Evolutionary conservation across 805 yeast species (phyloP).

Genomic region (Ogataea siamensis): DNA sequence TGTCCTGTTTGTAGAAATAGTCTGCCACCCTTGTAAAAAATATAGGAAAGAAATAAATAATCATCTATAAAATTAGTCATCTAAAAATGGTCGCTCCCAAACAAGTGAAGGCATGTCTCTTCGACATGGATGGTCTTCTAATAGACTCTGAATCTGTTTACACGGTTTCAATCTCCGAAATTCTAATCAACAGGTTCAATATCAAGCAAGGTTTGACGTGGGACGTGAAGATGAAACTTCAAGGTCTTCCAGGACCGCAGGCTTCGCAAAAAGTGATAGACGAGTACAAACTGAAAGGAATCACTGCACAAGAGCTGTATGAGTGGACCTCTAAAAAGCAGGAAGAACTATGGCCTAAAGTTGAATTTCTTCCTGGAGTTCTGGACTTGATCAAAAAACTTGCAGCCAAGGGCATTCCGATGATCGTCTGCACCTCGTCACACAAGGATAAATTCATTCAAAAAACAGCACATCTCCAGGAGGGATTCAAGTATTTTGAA

Average conservation of each 20-base stretch:
- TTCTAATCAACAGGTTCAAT: constrained; percentile 58
- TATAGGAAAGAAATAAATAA: constrained; percentile 8
- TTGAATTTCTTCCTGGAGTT: constrained; percentile 83
- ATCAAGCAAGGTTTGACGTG: constrained; percentile 72
- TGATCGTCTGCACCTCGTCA: constrained; percentile 91
- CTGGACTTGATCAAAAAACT: constrained; percentile 59
- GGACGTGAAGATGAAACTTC: constrained; percentile 84
- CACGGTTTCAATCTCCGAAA: constrained; percentile 69
- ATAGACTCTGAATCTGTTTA: constrained; percentile 91
- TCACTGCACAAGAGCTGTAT: constrained; percentile 63
- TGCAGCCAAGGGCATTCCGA: constrained; percentile 56
- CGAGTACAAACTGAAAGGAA: constrained; percentile 60
- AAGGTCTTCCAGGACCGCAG: constrained; percentile 86
- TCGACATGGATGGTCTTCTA: constrained; percentile 93
- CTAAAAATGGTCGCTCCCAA: constrained; percentile 12
- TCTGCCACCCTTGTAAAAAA: constrained; percentile 68
- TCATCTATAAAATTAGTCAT: neutral
- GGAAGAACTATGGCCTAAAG: constrained; percentile 55
- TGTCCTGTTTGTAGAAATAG: constrained; percentile 91
- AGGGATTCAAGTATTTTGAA: constrained; percentile 59
- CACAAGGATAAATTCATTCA: constrained; percentile 54
- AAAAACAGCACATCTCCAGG: constrained; percentile 68
- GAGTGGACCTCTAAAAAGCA: constrained; percentile 53
- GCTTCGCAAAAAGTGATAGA: constrained; percentile 66
- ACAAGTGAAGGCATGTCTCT: constrained; percentile 30